A percentile compares a stretch with the other conserved stretches of the same genome.
Evolutionary conservation across 306 rosid species (phyloP).

Genomic region (Pterocarpus santalinus): DNA sequence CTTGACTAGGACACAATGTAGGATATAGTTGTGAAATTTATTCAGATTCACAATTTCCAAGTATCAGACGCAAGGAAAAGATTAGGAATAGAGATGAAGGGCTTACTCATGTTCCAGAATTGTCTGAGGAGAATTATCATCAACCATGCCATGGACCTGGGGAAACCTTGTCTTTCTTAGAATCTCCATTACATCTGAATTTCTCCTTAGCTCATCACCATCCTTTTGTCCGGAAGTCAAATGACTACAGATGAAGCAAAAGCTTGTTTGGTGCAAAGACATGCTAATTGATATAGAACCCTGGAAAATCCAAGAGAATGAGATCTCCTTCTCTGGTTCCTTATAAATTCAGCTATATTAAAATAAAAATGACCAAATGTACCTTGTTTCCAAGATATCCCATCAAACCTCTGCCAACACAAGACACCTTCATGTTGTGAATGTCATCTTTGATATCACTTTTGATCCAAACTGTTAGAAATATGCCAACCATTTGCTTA

Average conservation of each 20-base stretch:
- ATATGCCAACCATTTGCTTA: slow-evolving; percentile 96
- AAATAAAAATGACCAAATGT: slow-evolving; percentile 38
- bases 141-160: slow-evolving; percentile 62
- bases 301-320: slow-evolving; percentile 65
- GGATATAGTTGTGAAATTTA: not conserved
- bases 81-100: slow-evolving; percentile 14
- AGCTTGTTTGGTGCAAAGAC: slow-evolving; percentile 92
- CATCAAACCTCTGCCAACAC: slow-evolving; percentile 95
- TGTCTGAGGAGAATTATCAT: slow-evolving; percentile 76
- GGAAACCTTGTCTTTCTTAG: slow-evolving; percentile 87
- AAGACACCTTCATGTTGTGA: slow-evolving; percentile 83
- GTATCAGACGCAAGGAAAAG: slow-evolving; percentile 12
- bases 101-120: slow-evolving; percentile 85
- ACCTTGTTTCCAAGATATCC: slow-evolving; percentile 97
- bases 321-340: slow-evolving; percentile 42
- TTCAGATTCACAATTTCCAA: slow-evolving; percentile 21
- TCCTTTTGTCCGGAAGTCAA: slow-evolving; percentile 95
- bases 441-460: slow-evolving; percentile 76
- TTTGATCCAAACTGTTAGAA: slow-evolving; percentile 82
- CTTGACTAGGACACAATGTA: not conserved
- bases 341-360: not conserved
- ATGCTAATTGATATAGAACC: slow-evolving; percentile 93
- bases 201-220: slow-evolving; percentile 89
- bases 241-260: slow-evolving; percentile 95
- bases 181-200: slow-evolving; percentile 89